Base-by-base conservation (phyloP, 805 yeast genomes). In the Starmerella bombicola region DNA sequence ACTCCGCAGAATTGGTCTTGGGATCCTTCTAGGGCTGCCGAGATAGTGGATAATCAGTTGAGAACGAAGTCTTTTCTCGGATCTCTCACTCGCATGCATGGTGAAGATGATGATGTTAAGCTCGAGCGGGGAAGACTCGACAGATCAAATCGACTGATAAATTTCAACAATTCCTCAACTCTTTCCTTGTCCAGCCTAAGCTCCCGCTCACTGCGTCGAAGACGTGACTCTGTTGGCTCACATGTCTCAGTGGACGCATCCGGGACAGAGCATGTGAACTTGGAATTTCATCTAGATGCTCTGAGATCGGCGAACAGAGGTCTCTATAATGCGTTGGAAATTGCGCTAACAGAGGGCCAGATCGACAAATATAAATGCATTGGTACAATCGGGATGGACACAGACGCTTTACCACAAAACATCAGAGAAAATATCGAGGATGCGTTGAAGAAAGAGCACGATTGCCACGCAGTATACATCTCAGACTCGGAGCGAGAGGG, bases 341-440 rank as follows among this genome's bases (percentile, higher is more conserved):
- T 78, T 5, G 79, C 88, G 0, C 42, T 47, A 29, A 54, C 61
- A 0, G 63, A 66, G 9, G 57, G 55, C 5, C 30, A 36, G 3
- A 44, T 60, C 18, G 59, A 65, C 33, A 55, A 62, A 4, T 66
- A 65, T 35, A 66, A 63, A 42, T 88, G 95, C 94, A 72, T 88
- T 2, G 98, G 98, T n/a, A 77, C 94, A 0, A 61, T 81, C 25
- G 93, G 95, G 21, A 80, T 85, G 69, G 94, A 96, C 16, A 79
- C 88, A 16, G 96, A 91, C 60, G 75, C 70, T 22, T 70, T 91
- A 16, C 80, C 91, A 4, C 61, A 62, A 0, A 55, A 60, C 0
- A 75, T 79, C 3, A 74, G 71, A 46, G 47, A 55, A 2, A 69
- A 69, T 16, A 83, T 91, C 31, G 59, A 73, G 1, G 48, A 52